A percentile compares a stretch with the other conserved stretches of the same genome.
phyloP scores from a whole-genome alignment of 1,139 yeast genomes.

The Cylindricascospora bacillispora region DNA sequence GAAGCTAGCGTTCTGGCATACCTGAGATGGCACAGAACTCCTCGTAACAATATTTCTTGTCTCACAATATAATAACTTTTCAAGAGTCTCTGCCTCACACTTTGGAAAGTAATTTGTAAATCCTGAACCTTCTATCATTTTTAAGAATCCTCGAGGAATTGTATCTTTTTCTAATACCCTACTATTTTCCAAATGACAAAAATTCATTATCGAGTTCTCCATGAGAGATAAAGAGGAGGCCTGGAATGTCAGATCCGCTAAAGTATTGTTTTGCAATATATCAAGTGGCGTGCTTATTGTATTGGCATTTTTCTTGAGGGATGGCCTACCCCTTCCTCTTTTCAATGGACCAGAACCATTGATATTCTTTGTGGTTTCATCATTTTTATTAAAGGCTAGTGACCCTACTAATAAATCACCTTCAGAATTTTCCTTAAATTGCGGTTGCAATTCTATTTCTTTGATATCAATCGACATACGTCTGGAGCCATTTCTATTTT shows the following conservation, averaged over 20 bases:
- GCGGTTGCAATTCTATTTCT: conserved; percentile 14
- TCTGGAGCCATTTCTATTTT: conserved; percentile 4
- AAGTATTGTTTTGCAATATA: too few species aligned
- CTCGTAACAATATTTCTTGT: too few species aligned
- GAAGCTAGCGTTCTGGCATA: background rate
- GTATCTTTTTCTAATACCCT: background rate
- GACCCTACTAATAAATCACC: conserved; percentile 8
- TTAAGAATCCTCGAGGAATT: background rate
- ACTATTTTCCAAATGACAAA: background rate
- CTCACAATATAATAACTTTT: too few species aligned
- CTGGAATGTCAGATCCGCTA: too few species aligned
- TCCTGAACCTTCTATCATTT: too few species aligned
- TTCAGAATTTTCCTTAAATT: conserved; percentile 1
- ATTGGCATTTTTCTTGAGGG: background rate
- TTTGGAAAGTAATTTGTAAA: too few species aligned
- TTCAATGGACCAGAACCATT: background rate
- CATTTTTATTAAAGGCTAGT: conserved; percentile 4
- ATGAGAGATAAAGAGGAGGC: too few species aligned
- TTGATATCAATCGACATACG: conserved; percentile 12
- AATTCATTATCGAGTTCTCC: too few species aligned
- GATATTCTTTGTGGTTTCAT: background rate
- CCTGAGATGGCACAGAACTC: too few species aligned
- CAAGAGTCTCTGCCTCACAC: too few species aligned
- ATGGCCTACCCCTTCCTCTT: background rate
- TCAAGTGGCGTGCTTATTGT: too few species aligned